Evolutionary conservation across 805 yeast genomes (phyloP).

Genomic region (Candida sphagnicola): DNA sequence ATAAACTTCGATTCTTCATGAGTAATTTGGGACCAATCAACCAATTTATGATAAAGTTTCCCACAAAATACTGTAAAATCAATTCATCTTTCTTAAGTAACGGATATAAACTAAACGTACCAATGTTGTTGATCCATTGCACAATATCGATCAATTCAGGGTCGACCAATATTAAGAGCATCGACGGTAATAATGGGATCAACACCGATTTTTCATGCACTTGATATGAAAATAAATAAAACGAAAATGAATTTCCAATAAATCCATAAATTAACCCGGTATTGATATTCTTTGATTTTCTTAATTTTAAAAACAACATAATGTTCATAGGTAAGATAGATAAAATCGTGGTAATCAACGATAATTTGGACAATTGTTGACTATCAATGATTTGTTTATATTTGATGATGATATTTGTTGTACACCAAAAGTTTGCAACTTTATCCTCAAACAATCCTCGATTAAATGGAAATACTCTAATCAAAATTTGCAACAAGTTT

Average conservation of each 20-base stretch:
- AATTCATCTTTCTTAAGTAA: constrained; percentile 73
- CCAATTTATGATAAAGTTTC: constrained; percentile 50
- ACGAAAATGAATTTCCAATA: constrained; percentile 80
- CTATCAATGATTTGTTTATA: constrained; percentile 53
- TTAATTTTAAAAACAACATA: constrained; percentile 33
- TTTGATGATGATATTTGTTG: constrained; percentile 76
- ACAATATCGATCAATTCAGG: constrained; percentile 65
- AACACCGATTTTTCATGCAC: constrained; percentile 93
- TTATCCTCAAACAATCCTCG: constrained; percentile 96
- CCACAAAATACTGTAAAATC: constrained; percentile 63
- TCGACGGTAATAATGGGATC: constrained; percentile 82
- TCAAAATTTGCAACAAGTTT: constrained; percentile 43
- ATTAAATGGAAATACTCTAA: constrained; percentile 83
- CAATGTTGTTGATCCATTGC: constrained; percentile 83
- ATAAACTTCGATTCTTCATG: constrained; percentile 17
- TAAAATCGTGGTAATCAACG: constrained; percentile 50
- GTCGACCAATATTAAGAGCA: constrained; percentile 52
- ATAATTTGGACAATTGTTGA: constrained; percentile 54
- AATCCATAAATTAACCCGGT: constrained; percentile 56
- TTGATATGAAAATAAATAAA: constrained; percentile 87
- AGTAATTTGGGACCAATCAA: constrained; percentile 25
- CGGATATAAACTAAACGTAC: constrained; percentile 86
- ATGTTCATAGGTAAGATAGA: constrained; percentile 30
- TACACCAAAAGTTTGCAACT: constrained; percentile 97
- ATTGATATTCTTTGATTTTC: constrained; percentile 12